A percentile compares a stretch with the other conserved stretches of the same genome.
Evolutionary conservation across 257 asterid genomes (phyloP).

Genomic region (Solanum acaule): DNA sequence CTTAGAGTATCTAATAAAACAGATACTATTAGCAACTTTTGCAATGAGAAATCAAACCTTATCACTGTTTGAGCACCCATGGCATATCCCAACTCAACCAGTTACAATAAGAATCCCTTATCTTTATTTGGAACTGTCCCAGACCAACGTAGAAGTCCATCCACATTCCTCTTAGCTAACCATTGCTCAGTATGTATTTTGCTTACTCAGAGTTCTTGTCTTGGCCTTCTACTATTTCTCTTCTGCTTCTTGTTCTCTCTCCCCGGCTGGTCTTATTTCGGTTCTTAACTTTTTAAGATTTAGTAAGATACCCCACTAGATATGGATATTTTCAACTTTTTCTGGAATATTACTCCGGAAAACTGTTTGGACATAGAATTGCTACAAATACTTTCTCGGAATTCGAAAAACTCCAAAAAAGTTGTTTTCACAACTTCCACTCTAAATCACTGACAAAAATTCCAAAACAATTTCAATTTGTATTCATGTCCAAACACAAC

Average conservation of each 20-base stretch:
- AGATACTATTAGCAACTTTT: background rate
- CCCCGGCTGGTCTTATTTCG: background rate
- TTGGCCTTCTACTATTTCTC: background rate
- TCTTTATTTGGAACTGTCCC: background rate
- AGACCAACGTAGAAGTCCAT: background rate
- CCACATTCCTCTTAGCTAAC: background rate
- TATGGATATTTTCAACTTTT: background rate
- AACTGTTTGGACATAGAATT: background rate
- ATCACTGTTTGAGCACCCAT: background rate
- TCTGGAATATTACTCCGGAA: background rate
- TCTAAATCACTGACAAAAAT: background rate
- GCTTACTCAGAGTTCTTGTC: background rate
- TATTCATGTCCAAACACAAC: background rate
- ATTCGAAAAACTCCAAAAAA: background rate
- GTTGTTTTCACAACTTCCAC: background rate
- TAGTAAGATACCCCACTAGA: background rate
- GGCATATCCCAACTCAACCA: background rate
- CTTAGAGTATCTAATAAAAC: background rate
- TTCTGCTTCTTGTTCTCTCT: background rate
- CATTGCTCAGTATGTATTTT: background rate
- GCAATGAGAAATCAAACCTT: background rate
- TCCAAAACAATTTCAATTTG: background rate
- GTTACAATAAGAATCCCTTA: background rate
- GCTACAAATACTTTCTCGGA: background rate
- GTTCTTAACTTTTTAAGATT: background rate